phyloP scores from a whole-genome alignment of 768 basidiomycete species.

The Leucocoprinus sp. region DNA sequence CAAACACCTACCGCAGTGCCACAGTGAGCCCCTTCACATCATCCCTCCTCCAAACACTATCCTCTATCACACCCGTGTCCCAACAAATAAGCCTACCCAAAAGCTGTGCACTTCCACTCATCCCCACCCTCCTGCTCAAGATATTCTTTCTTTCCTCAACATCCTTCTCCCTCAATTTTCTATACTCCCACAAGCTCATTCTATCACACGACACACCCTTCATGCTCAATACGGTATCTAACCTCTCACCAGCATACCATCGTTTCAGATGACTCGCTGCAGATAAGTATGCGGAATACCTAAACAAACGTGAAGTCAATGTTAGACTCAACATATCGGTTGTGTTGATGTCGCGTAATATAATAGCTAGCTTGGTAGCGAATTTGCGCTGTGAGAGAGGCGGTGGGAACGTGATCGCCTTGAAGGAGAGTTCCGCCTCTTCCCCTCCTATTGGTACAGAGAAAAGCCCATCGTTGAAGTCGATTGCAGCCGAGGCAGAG shows the following conservation, averaged over 20 bases:
- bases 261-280: conserved; percentile 40
- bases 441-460: conserved; percentile 12
- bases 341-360: conserved; percentile 40
- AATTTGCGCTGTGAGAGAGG: conserved; percentile 48
- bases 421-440: conserved; percentile 22
- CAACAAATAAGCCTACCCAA: conserved; percentile 30
- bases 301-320: conserved; percentile 36
- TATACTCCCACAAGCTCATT: conserved; percentile 70
- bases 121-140: conserved; percentile 41
- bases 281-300: conserved; percentile 38
- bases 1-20: background rate
- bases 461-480: too few relatives aligned
- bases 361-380: conserved; percentile 42
- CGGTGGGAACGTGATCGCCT: conserved; percentile 47
- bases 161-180: conserved; percentile 43
- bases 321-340: conserved; percentile 36
- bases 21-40: conserved; percentile 40
- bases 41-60: conserved; percentile 50
- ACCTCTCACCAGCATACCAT: conserved; percentile 42
- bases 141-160: conserved; percentile 22
- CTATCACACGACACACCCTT: conserved; percentile 32
- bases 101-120: too few relatives aligned
- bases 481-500: background rate
- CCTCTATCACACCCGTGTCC: conserved; percentile 27
- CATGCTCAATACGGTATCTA: conserved; percentile 25